A percentile compares a stretch with the other conserved stretches of the same genome.
These are phyloP conservation scores for Skeletonema tropicum DNA, from an alignment of 108 stramenopile species.

Conservation along the genomic window DNA sequence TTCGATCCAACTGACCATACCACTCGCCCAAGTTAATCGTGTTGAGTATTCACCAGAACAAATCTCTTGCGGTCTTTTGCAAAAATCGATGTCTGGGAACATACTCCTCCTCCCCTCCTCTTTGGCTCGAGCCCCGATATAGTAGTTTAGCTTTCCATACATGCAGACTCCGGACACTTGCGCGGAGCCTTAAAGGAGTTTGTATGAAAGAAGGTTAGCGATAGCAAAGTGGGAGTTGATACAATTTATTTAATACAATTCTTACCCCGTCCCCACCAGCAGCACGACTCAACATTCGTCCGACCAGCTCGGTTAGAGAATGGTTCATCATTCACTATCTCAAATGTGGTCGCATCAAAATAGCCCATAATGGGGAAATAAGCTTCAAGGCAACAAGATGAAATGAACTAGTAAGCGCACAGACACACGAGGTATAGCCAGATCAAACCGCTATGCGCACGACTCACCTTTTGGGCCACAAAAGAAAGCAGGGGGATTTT, in stretches of 20 bases:
- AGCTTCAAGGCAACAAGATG: neutral
- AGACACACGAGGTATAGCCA: neutral
- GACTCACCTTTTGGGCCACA: constrained; percentile 33
- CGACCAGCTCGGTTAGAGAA: constrained; percentile 8
- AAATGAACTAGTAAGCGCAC: neutral
- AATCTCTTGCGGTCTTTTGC: constrained; percentile 29
- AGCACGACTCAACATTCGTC: constrained; percentile 13
- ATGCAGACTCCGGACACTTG: constrained; percentile 33
- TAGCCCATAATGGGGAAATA: constrained; percentile 30
- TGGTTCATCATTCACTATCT: constrained; percentile 18
- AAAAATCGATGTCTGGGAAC: constrained; percentile 40
- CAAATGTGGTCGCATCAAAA: constrained; percentile 12
- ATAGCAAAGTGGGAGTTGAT: too few relatives aligned
- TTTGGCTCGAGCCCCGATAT: constrained; percentile 12
- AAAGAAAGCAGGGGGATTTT: constrained; percentile 38
- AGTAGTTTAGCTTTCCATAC: constrained; percentile 44
- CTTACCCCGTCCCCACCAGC: constrained; percentile 41
- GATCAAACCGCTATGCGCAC: neutral
- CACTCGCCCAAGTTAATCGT: constrained; percentile 46
- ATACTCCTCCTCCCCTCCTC: constrained; percentile 16
- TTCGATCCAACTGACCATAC: constrained; percentile 49
- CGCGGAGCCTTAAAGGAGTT: too few relatives aligned
- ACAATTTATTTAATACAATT: too few relatives aligned
- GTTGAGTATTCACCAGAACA: constrained; percentile 31
- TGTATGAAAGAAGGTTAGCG: too few relatives aligned